Conservation (phyloP, 1,139 yeast genomes). For the Pichia sp. region DNA sequence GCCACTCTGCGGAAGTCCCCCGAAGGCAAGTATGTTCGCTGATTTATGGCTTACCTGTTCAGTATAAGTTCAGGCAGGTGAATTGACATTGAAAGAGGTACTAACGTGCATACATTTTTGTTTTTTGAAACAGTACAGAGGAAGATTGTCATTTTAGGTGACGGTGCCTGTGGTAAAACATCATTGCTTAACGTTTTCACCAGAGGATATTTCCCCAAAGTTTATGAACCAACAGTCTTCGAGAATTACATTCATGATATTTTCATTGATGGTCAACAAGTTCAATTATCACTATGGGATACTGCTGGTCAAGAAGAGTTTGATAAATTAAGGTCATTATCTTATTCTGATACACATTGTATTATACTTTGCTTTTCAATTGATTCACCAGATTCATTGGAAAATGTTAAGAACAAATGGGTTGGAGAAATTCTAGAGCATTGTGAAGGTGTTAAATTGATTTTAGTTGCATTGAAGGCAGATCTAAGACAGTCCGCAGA, state of each 20-base stretch:
- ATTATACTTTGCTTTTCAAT: slow-evolving; percentile 94
- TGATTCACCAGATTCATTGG: slow-evolving; percentile 89
- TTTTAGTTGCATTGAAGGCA: slow-evolving; percentile 88
- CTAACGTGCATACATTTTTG: background rate
- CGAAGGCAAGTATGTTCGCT: slow-evolving; percentile 53
- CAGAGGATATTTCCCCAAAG: slow-evolving; percentile 96
- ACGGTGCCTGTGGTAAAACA: slow-evolving; percentile 94
- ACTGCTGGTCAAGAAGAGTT: slow-evolving; percentile 99
- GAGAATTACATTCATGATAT: slow-evolving; percentile 97
- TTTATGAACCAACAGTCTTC: slow-evolving; percentile 95
- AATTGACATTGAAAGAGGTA: background rate
- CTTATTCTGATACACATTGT: slow-evolving; percentile 93
- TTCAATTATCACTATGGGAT: slow-evolving; percentile 93
- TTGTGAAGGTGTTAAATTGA: slow-evolving; percentile 92
- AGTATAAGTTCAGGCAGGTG: too few species aligned
- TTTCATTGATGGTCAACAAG: slow-evolving; percentile 89
- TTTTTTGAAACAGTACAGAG: slow-evolving; percentile 47
- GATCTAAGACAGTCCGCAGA: slow-evolving; percentile 65
- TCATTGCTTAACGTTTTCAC: slow-evolving; percentile 93
- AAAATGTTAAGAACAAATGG: slow-evolving; percentile 93
- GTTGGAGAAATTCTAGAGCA: slow-evolving; percentile 94
- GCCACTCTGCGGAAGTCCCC: slow-evolving; percentile 67
- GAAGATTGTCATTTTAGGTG: slow-evolving; percentile 92
- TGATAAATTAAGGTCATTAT: slow-evolving; percentile 80
- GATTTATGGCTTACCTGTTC: background rate